Base-by-base conservation (phyloP, 768 basidiomycete species). In the Hygrophoropsis aurantiaca region DNA sequence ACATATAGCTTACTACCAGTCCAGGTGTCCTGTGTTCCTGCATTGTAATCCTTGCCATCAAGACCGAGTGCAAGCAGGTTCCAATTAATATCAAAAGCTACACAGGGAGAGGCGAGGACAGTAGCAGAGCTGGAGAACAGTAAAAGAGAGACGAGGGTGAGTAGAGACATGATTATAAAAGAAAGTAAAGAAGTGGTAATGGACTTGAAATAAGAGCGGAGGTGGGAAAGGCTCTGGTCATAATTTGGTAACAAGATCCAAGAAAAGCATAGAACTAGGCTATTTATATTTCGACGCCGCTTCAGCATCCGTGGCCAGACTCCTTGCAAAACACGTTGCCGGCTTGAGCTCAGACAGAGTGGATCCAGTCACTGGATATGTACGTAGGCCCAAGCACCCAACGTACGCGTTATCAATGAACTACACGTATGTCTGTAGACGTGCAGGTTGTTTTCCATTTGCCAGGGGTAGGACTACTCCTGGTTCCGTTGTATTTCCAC, bases 61-160 rank as follows among this genome's bases (percentile, higher is more conserved):
- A 90, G 79, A 45, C 88, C 90, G 62, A 97, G 90, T 18, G 85
- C 89, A 43, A 90, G 81, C 43, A 97, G 77, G 65, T 94, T 91
- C 82, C 85, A 93, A 56, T 68, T 71, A 35, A 74, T 58, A 60
- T 95, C 93, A 60, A 94, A 94, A 18, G 85, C 78, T 32, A 92
- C 73, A 61, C 93, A 95, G 3, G 83, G 74, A 15, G 69, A 66
- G 2, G 74, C 68, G 26, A 57, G 62, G 49, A 73, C 70, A 32
- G 61, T 47, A 7, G 58, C 47, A 11, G 68, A 60, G 41, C 64
- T 56, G 44, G 66, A 68, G 46, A 74, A 58, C 37, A 72, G 60
- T 25, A 77, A 78, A 80, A 81, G 79, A 80, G 74, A 68, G 78
- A 63, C 76, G 70, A 74, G 51, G 60, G 75, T 77, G 54, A 60